Evolutionary conservation across 225 moss, liverwort and hornwort species (phyloP).

Genomic region (Lunularia cruciata): DNA sequence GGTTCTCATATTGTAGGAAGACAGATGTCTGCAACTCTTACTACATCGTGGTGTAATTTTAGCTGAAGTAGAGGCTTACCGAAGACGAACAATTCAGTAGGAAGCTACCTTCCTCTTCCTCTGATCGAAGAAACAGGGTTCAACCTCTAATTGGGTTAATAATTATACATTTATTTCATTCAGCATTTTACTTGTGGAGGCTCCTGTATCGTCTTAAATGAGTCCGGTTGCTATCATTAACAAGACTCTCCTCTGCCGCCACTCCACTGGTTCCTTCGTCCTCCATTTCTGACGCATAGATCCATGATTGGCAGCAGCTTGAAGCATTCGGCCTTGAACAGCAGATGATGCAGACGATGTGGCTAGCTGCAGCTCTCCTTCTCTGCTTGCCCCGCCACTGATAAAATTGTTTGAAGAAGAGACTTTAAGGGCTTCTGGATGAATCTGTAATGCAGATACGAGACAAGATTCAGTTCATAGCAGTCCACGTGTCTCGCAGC

Average conservation of each 20-base stretch:
- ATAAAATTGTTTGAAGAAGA: constrained; percentile 46
- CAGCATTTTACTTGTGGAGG: neutral
- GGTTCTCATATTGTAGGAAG: neutral
- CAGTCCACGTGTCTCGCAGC: too few relatives aligned
- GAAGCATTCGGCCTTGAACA: constrained; percentile 84
- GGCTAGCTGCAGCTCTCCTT: constrained; percentile 74
- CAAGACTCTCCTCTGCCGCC: constrained; percentile 23
- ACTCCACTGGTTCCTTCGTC: constrained; percentile 36
- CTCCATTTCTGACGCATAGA: constrained; percentile 64
- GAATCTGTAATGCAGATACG: constrained; percentile 39
- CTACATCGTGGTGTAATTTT: constrained; percentile 19
- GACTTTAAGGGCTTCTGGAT: constrained; percentile 65
- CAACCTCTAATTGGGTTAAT: neutral
- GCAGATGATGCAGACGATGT: constrained; percentile 83
- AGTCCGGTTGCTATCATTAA: constrained; percentile 15
- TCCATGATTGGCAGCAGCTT: constrained; percentile 98
- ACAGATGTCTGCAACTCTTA: constrained; percentile 18
- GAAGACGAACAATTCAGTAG: neutral
- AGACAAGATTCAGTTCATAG: neutral
- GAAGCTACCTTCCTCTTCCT: neutral
- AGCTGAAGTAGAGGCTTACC: too few relatives aligned
- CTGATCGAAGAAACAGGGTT: neutral
- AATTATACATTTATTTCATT: constrained; percentile 5
- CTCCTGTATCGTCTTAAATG: constrained; percentile 37
- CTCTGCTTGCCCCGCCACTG: constrained; percentile 64